These are phyloP conservation scores for Heterobasidion parviporum DNA, from an alignment of 1,284 basidiomycete species.

Conservation along the genomic window DNA sequence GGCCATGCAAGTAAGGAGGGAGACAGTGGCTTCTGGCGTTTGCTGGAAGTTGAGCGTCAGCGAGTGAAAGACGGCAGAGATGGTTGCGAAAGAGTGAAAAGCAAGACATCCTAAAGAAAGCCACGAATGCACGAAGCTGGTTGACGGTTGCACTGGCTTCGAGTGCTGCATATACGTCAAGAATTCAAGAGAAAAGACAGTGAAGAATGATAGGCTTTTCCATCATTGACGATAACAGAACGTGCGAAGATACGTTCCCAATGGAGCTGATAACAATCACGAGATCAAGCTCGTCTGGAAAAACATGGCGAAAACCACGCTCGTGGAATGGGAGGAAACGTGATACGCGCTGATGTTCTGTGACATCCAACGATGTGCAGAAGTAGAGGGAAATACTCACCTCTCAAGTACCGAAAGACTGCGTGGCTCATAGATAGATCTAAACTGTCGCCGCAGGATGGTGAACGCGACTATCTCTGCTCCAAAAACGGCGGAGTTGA, in stretches of 20 bases:
- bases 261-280: no score
- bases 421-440: slow-evolving; percentile 74
- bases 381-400: slow-evolving; percentile 26
- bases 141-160: no score
- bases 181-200: no score
- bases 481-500: slow-evolving; percentile 63
- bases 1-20: slow-evolving; percentile 50
- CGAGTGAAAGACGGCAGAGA: no score
- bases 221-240: no score
- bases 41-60: slow-evolving; percentile 24
- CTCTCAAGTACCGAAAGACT: slow-evolving; percentile 46
- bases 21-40: slow-evolving; percentile 43
- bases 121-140: not conserved
- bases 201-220: no score
- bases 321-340: not conserved
- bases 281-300: no score
- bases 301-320: not conserved
- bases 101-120: not conserved
- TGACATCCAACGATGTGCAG: not conserved
- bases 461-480: slow-evolving; percentile 66
- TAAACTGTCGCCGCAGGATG: slow-evolving; percentile 62
- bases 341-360: not conserved
- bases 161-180: no score
- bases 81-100: not conserved
- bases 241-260: no score